Base-by-base conservation (phyloP, 108 stramenopile species). In the Poteriospumella lacustris region DNA sequence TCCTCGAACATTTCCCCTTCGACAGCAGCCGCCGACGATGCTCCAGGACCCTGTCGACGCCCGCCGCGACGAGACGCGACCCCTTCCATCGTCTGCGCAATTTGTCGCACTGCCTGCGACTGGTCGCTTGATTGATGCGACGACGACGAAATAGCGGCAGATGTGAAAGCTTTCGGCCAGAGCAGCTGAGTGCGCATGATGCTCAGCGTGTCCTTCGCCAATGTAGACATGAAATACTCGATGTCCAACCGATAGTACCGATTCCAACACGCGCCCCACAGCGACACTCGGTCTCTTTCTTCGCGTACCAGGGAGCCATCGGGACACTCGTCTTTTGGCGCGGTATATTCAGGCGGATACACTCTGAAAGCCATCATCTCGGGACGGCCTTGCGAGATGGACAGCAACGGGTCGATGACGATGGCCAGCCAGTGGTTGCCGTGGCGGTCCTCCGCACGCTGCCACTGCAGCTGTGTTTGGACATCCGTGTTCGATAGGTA, bases 401-500 rank as follows among this genome's bases (percentile, higher is more conserved):
- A 86, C 43, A 92, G 85, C 0, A 95, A 76, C 0, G 96, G 96
- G 89, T 96, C 94, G 2, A 94, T 83, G 3, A 99, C 97, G 56
- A 99, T 91, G 12, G 95, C 97, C 42, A 96, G 87, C 83, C 94
- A 97, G 12, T 95, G 96, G 84, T 97, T 96, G 2, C 95, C 96
- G 75, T 96, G 91, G 0, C 75, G 92, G 88, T 98, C 95, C 81
- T 95, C 95, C 33, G 89, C 88, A 34, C 94, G 85, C 84, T 99
- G 98, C 96, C 96, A 99, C 42, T 91, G 89, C 40, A 95, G 85
- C 81, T 99, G 96, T 33, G 96, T 97, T 15, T 78, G 82, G 1
- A 99, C 68, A 79, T 99, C 98, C 2, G 95, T 96, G 58, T 91
- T 91, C 72, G 89, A 90, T 38, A 99, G 78, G 83, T 92, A 99